These are phyloP conservation scores for Pseudopithomyces maydicus DNA, from an alignment of 2,329 filamentous ascomycete species.

Conservation along the genomic window DNA sequence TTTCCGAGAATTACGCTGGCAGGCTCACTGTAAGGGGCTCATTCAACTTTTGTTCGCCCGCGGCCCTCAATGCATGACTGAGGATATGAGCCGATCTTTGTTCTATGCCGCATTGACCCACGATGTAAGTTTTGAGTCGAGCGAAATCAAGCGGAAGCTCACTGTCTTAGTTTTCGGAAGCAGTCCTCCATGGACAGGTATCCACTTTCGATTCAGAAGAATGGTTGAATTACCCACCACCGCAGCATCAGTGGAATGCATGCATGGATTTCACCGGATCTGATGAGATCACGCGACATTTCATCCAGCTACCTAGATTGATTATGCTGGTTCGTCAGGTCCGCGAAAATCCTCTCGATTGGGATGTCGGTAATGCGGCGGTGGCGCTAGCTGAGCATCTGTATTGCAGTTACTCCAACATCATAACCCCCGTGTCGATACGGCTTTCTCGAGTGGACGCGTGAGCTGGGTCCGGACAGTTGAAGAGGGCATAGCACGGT, in stretches of 20 bases:
- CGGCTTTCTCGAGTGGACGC: background rate
- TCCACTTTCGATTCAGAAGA: constrained; percentile 7
- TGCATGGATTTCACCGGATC: background rate
- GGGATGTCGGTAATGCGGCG: background rate
- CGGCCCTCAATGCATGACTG: constrained; percentile 4
- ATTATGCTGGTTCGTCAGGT: constrained; percentile 7
- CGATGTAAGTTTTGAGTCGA: constrained; percentile 4
- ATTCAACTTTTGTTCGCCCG: constrained; percentile 6
- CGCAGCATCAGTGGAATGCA: constrained; percentile 1
- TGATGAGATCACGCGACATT: constrained; percentile 7
- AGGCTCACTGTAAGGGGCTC: constrained; percentile 9
- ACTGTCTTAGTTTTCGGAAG: constrained; percentile 6
- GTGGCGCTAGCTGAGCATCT: constrained; percentile 10
- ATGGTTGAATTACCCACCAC: constrained; percentile 11
- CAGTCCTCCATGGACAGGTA: constrained; percentile 1
- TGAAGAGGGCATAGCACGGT: constrained; percentile 2
- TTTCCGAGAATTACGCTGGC: constrained; percentile 7
- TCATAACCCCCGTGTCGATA: constrained; percentile 2
- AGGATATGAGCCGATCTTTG: constrained; percentile 13
- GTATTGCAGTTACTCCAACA: constrained; percentile 1
- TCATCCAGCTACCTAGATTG: constrained; percentile 11
- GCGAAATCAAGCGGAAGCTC: background rate
- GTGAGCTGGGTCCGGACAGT: constrained; percentile 3
- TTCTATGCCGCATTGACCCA: constrained; percentile 9
- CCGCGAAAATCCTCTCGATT: constrained; percentile 3